Percentiles rank a stretch among this genome's conserved stretches.
These are phyloP conservation scores for Lepidium sativum DNA, from an alignment of 345 rosid species.

Conservation along the genomic window DNA sequence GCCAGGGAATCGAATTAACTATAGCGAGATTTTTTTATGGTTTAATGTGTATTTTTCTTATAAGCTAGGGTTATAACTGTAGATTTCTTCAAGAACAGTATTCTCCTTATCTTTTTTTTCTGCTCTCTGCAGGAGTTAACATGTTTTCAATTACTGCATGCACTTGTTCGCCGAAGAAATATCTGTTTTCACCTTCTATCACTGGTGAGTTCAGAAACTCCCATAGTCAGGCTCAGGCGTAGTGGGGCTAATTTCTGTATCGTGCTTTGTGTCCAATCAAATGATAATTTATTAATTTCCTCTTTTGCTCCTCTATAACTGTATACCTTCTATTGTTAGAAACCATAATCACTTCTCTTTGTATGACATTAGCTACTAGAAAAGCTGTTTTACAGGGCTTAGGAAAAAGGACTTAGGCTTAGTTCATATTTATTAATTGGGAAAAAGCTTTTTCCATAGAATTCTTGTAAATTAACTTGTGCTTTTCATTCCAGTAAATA, in stretches of 20 bases:
- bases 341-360: background rate
- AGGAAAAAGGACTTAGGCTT: no score
- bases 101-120: background rate
- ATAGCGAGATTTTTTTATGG: background rate
- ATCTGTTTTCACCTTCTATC: conserved; percentile 69
- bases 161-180: conserved; percentile 73
- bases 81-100: background rate
- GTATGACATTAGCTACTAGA: background rate
- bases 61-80: conserved; percentile 15
- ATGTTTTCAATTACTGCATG: conserved; percentile 73
- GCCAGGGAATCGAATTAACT: conserved; percentile 3
- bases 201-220: conserved; percentile 52
- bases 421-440: background rate
- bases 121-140: conserved; percentile 50
- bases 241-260: background rate
- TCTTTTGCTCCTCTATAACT: background rate
- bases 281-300: background rate
- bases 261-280: background rate
- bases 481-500: background rate
- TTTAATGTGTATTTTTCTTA: background rate
- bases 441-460: background rate
- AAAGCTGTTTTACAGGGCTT: no score
- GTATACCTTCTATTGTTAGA: background rate
- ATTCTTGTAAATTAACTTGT: background rate
- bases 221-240: conserved; percentile 6